Conservation (phyloP, 441 rosid species). For the Gossypium gossypioides region DNA sequence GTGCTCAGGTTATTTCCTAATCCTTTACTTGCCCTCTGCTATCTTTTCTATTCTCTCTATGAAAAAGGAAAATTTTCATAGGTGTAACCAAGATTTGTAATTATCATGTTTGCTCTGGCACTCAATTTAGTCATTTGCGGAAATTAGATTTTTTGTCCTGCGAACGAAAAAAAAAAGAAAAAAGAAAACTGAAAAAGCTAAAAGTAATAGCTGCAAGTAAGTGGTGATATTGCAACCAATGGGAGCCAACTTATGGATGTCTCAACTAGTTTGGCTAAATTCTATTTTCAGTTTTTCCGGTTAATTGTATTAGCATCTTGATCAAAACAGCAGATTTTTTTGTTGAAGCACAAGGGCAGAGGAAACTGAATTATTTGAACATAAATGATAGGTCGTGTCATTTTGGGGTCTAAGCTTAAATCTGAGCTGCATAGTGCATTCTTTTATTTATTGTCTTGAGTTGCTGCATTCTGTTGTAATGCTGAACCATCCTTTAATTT, state of each 20-base stretch:
- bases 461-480: neutral
- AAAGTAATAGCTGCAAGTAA: neutral
- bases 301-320: neutral
- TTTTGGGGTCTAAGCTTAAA: neutral
- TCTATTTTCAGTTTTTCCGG: neutral
- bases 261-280: neutral
- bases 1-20: slow-evolving; percentile 64
- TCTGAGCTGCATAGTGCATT: neutral
- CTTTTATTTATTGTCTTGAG: neutral
- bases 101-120: slow-evolving; percentile 1
- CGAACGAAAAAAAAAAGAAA: neutral
- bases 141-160: neutral
- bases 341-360: neutral
- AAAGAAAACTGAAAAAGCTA: neutral
- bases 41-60: neutral
- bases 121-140: neutral
- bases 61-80: neutral
- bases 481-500: neutral
- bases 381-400: neutral
- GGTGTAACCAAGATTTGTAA: neutral
- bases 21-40: neutral
- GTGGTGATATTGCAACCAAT: neutral
- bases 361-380: neutral
- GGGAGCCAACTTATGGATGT: neutral
- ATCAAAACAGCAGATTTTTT: neutral